Evolutionary conservation across 2,329 filamentous ascomycete species (phyloP).

Genomic region (Calycina herbarum): DNA sequence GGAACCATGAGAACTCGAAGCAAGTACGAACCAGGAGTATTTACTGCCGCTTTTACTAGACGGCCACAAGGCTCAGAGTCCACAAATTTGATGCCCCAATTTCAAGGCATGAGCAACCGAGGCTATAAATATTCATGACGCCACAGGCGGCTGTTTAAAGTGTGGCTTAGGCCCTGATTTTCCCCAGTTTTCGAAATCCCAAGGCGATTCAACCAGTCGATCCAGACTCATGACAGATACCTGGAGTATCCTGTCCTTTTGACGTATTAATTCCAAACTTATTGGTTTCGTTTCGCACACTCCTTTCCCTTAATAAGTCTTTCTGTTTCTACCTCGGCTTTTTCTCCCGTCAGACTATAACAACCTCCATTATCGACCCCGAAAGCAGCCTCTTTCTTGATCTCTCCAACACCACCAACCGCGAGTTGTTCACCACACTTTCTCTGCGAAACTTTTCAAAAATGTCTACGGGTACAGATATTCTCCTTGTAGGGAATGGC

Average conservation of each 20-base stretch:
- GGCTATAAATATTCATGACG: too few relatives aligned
- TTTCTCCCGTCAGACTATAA: constrained; percentile 2
- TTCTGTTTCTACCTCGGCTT: not conserved
- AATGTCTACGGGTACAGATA: constrained; percentile 36
- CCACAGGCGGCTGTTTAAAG: too few relatives aligned
- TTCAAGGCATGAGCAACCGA: too few relatives aligned
- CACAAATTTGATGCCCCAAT: too few relatives aligned
- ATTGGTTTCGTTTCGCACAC: not conserved
- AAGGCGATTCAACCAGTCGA: too few relatives aligned
- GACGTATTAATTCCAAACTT: not conserved
- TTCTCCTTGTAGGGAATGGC: constrained; percentile 29
- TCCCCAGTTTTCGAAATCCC: too few relatives aligned
- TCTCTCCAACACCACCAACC: not conserved
- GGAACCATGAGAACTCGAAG: too few relatives aligned
- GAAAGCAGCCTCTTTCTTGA: not conserved
- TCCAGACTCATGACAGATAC: not conserved
- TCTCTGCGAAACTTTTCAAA: constrained; percentile 4
- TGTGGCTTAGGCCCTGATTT: too few relatives aligned
- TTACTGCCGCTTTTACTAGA: too few relatives aligned
- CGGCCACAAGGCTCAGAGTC: too few relatives aligned
- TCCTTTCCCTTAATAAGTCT: not conserved
- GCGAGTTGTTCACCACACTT: not conserved
- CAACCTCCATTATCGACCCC: not conserved
- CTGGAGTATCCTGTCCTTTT: not conserved
- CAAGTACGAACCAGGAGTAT: too few relatives aligned